A percentile compares a stretch with the other conserved stretches of the same genome.
Evolutionary conservation across 139 green algal genomes (phyloP).

Genomic region (Coccomyxa sp.): DNA sequence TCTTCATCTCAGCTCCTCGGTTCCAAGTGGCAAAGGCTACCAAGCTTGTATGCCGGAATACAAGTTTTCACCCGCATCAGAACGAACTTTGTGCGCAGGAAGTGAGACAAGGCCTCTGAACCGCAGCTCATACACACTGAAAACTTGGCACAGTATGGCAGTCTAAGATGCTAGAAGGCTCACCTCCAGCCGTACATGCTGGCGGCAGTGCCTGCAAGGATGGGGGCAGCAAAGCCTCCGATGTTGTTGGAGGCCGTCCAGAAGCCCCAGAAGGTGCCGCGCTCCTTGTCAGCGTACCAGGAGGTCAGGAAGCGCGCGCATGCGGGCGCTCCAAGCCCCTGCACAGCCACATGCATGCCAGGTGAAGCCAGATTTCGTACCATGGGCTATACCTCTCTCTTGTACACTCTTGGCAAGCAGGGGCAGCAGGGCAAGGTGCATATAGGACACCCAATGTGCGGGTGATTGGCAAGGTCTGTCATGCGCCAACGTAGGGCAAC

Average conservation of each 20-base stretch:
- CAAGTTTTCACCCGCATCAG: neutral
- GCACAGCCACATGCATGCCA: conserved; percentile 5
- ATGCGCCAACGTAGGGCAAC: neutral
- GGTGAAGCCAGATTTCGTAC: neutral
- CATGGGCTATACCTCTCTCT: too few species aligned
- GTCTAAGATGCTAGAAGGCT: neutral
- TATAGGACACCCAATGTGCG: neutral
- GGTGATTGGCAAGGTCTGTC: neutral
- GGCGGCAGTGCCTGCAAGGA: conserved; percentile 84
- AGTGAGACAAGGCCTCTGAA: neutral
- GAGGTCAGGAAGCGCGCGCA: conserved; percentile 95
- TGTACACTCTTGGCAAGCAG: neutral
- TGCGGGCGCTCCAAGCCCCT: conserved; percentile 90
- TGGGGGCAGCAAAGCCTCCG: conserved; percentile 87
- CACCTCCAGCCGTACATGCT: conserved; percentile 72
- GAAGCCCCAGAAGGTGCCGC: conserved; percentile 87
- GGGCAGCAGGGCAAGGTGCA: neutral
- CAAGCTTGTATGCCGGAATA: too few species aligned
- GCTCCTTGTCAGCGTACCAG: conserved; percentile 84
- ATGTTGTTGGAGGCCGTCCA: conserved; percentile 97
- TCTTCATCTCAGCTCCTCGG: too few species aligned
- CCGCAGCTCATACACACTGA: neutral
- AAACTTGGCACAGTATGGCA: neutral
- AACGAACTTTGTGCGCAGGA: too few species aligned
- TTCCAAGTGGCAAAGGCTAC: too few species aligned